Base-by-base conservation (phyloP, 345 rosid genomes). In the Brassica incana region DNA sequence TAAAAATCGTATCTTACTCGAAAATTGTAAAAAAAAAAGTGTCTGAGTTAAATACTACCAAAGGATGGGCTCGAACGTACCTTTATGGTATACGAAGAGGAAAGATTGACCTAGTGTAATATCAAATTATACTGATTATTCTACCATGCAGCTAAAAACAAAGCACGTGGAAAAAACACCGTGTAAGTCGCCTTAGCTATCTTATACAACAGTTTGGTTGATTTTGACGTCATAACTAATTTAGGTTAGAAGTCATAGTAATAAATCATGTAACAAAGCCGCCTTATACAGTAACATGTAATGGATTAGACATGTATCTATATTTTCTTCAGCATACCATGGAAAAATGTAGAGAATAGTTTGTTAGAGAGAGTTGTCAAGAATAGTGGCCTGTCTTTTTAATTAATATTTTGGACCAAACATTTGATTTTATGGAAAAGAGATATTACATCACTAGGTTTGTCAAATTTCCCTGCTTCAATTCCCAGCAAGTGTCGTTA, bases 341-440 rank as follows among this genome's bases (percentile, higher is more conserved):
- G 8, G 20, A 29, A 52, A 72, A 72, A 6, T 11, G 63, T 60
- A 33, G 10, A 48, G 20, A 29, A 66, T 45, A 58, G 82, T 79
- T 79, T 73, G 82, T 73, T 79, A 73, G 58, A 60, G 64, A 67
- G 73, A 6, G 78, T 73, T 79, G 74, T 79, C 78, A 79, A 73
- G 54, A 79, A 79, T 79, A 79, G 78, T 73, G 82, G 78, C 74
- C 23, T 67, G 5, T 54, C 0, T 54, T 1, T 50, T 63, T 33
- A 20, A 16, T 60, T 48, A 79, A 45, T 25, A 32, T 50, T n/a
- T 79, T 60, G 58, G 71, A 60, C 78, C 70, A 73, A 67, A 68
- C 78, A 10, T 74, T 79, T 79, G 75, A 60, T 73, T 73, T 73
- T 67, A 2, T 60, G 68, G 10, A 73, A 32, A 61, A 72, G 8